Evolutionary conservation across 164 flowering plant species (phyloP).

Genomic region (Nymphaea colorata): DNA sequence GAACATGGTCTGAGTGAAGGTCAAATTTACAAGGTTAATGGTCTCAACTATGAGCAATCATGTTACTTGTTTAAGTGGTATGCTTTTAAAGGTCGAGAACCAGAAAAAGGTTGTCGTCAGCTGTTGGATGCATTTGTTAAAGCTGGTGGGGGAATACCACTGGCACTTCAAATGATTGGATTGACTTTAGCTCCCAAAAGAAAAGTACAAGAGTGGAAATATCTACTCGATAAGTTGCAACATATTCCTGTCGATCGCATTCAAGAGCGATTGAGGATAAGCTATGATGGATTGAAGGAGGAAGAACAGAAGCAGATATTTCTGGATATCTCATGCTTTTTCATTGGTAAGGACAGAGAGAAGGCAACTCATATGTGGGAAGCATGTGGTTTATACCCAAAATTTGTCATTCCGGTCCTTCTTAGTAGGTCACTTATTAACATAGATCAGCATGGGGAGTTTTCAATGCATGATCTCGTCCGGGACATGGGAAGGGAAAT

Average conservation of each 20-base stretch:
- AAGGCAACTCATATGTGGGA: background rate
- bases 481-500: background rate
- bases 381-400: background rate
- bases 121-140: background rate
- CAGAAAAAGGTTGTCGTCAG: background rate
- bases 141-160: background rate
- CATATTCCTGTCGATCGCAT: background rate
- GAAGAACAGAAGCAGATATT: background rate
- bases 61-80: background rate
- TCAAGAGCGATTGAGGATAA: background rate
- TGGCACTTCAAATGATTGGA: background rate
- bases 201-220: background rate
- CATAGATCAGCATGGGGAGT: background rate
- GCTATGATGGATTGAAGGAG: background rate
- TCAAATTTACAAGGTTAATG: background rate
- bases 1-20: background rate
- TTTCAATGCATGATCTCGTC: background rate
- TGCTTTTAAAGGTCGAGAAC: background rate
- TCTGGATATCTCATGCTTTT: background rate
- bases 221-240: background rate
- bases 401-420: background rate
- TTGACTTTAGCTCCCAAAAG: background rate
- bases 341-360: background rate
- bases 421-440: background rate
- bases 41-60: background rate